Percentiles rank a stretch among this genome's conserved stretches.
phyloP scores from a whole-genome alignment of 2,329 filamentous ascomycete species.

The Basipetospora sp. region DNA sequence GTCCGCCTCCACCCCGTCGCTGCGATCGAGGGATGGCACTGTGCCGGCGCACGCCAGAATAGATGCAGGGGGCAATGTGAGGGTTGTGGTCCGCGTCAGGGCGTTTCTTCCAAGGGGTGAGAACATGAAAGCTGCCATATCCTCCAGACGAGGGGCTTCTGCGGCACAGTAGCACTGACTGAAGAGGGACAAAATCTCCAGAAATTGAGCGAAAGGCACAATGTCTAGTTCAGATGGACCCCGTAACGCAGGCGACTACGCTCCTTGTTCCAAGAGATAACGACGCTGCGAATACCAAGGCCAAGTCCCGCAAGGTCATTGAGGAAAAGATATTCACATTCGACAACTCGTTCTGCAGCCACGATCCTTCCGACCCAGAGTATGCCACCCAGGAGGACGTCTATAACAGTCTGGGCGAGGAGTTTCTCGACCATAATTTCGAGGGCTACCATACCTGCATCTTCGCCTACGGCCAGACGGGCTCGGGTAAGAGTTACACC shows the following conservation, averaged over 20 bases:
- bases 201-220: constrained; percentile 67
- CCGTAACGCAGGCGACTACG: constrained; percentile 68
- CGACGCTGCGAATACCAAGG: constrained; percentile 36
- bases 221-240: constrained; percentile 88
- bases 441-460: constrained; percentile 99
- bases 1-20: constrained; percentile 62
- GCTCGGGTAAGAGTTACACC: constrained; percentile 94
- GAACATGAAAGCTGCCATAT: constrained; percentile 12
- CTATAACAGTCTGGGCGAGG: constrained; percentile 85
- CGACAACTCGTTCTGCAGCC: constrained; percentile 97
- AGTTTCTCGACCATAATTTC: constrained; percentile 98
- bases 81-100: constrained; percentile 67
- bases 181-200: constrained; percentile 25
- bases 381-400: constrained; percentile 89
- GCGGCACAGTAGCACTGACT: not conserved
- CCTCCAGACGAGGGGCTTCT: too few relatives aligned
- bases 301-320: constrained; percentile 55
- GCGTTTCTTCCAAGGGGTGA: constrained; percentile 66
- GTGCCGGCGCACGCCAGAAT: constrained; percentile 40
- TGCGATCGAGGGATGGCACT: constrained; percentile 58
- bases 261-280: constrained; percentile 54
- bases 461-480: constrained; percentile 95
- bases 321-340: constrained; percentile 91
- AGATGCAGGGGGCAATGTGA: constrained; percentile 60
- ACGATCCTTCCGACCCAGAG: constrained; percentile 61